A percentile compares a stretch with the other conserved stretches of the same genome.
Conservation (phyloP, 208 protist species). For the Tritrichomonas foetus region DNA sequence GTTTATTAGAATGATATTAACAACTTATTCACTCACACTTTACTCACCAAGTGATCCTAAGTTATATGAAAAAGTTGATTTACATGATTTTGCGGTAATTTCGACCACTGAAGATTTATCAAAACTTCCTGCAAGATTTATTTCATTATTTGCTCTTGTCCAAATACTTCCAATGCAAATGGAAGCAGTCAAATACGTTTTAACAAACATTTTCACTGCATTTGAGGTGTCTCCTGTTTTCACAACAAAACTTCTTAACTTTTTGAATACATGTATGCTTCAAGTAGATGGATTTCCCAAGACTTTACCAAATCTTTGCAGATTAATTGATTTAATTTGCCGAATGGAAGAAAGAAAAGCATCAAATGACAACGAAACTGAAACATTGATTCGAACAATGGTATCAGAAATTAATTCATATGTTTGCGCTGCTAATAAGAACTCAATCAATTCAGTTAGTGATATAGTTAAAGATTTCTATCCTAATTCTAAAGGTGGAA, state of each 20-base stretch:
- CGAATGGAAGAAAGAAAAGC: not conserved
- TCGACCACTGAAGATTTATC: not conserved
- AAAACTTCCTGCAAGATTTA: not conserved
- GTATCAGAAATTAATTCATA: not conserved
- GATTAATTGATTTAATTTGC: not conserved
- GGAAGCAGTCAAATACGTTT: not conserved
- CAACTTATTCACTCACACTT: not conserved
- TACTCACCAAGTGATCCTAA: not conserved
- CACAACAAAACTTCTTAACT: not conserved
- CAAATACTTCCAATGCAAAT: not conserved
- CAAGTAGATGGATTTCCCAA: not conserved
- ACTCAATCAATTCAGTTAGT: not conserved
- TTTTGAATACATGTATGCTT: not conserved
- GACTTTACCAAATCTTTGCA: not conserved
- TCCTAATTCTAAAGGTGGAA: not conserved
- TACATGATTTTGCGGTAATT: not conserved
- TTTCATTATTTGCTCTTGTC: not conserved
- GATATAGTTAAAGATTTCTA: not conserved
- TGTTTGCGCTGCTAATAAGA: too few species aligned
- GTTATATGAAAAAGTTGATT: not conserved
- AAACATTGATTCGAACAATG: not conserved
- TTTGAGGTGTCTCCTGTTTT: not conserved
- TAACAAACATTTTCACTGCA: not conserved
- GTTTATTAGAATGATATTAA: not conserved
- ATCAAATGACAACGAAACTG: not conserved